Evolutionary conservation across 2,329 filamentous ascomycete genomes (phyloP), one percentile per base, ranked within the genome.

Genomic region (Elsinoe australis): DNA sequence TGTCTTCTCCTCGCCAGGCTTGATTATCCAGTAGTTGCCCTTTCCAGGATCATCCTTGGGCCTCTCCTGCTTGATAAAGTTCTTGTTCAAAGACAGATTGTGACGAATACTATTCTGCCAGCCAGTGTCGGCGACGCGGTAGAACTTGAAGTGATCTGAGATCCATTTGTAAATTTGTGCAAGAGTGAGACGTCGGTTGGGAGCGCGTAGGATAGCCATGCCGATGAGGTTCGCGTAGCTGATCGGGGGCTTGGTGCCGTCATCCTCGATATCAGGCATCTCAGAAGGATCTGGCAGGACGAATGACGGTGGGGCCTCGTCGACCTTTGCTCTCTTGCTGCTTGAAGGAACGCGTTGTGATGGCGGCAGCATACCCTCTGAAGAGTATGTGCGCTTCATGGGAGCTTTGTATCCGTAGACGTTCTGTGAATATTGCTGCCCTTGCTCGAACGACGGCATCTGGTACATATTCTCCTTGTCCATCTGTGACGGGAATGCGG

Each of bases 41-140:
- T 96, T 96, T 58, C 92, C 92, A 2, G 90, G 89, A 60, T 96
- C 92, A 62, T 95, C 89, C 72, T 96, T 96, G 50, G 89, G 88
- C 51, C 92, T 79, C 66, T 95, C 89, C 61, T 94, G 85, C 70
- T 96, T 96, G 63, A 89, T 82, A 61, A 96, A 96, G 38, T 86
- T 87, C 69, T 96, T 96, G 74, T 95, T 94, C 35, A 98, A 74
- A 61, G 89, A 95, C 26, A 98, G 79, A 58, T 98, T 98, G 67
- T 98, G 92, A 26, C 92, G 85, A 64, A 98, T 98, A 70, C 92
- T 96, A 67, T 98, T 98, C 67, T 96, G 90, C 92, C 92, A 98
- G 54, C 92, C 90, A 8, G 85, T 81, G 59, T 95, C 88, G 49
- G 82, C 78, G 34, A 80, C 78, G 56, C 79, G 82, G 71, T 96